phyloP scores from a whole-genome alignment of 768 basidiomycete species.

The Leccinum pellstonianum region DNA sequence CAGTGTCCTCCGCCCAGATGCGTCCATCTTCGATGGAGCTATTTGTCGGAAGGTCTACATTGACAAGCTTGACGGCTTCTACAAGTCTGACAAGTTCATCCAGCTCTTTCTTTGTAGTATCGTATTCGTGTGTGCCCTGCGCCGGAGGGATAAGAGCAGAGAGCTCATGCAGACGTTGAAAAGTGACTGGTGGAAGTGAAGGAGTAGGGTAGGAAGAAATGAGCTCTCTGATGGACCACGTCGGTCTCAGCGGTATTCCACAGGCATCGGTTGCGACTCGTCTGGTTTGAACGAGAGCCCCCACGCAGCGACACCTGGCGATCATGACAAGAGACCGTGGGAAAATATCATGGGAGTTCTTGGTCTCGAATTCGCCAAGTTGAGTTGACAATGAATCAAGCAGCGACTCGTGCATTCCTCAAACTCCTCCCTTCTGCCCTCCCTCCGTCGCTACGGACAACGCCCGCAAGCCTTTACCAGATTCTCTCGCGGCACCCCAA shows the following conservation, averaged over 20 bases:
- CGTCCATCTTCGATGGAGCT: slow-evolving; percentile 39
- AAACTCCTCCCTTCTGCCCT: slow-evolving; percentile 56
- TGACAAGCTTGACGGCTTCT: slow-evolving; percentile 74
- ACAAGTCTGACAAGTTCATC: slow-evolving; percentile 75
- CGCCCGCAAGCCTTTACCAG: slow-evolving; percentile 68
- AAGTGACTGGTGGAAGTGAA: slow-evolving; percentile 51
- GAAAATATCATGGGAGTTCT: neutral
- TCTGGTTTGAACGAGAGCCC: slow-evolving; percentile 6
- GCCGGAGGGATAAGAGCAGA: slow-evolving; percentile 71
- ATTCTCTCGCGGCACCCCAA: slow-evolving; percentile 66
- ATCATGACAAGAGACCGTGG: slow-evolving; percentile 15
- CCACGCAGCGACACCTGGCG: neutral
- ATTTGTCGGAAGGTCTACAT: slow-evolving; percentile 32
- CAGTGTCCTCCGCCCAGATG: slow-evolving; percentile 40
- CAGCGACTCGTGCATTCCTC: slow-evolving; percentile 39
- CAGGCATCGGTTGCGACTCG: slow-evolving; percentile 47
- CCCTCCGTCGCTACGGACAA: slow-evolving; percentile 56
- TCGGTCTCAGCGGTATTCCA: slow-evolving; percentile 64
- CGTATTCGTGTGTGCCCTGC: slow-evolving; percentile 53
- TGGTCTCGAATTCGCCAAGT: neutral
- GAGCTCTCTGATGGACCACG: slow-evolving; percentile 79
- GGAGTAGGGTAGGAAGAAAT: slow-evolving; percentile 77
- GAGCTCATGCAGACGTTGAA: slow-evolving; percentile 66
- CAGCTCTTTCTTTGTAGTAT: slow-evolving; percentile 53
- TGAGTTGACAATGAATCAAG: slow-evolving; percentile 24